phyloP scores from a whole-genome alignment of 768 basidiomycete genomes.

The Tremella mesenterica region DNA sequence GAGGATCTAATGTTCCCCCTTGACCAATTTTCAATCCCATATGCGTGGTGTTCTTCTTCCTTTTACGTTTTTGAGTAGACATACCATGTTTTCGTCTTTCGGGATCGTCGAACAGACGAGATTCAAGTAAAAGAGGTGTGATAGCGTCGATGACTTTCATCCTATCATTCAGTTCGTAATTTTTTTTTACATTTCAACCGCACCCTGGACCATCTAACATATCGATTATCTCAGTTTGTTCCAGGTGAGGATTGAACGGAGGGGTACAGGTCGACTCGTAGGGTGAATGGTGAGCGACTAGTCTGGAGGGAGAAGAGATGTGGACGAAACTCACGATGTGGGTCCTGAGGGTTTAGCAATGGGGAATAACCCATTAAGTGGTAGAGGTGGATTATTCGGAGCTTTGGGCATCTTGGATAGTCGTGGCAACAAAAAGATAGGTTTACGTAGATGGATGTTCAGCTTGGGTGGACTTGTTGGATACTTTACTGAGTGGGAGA shows the following conservation, averaged over 20 bases:
- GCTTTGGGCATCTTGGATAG: slow-evolving; percentile 38
- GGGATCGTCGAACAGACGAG: slow-evolving; percentile 60
- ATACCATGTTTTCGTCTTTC: slow-evolving; percentile 11
- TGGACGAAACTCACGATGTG: slow-evolving; percentile 51
- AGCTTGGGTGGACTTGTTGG: no score
- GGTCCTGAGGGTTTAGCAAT: slow-evolving; percentile 86
- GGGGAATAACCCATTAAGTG: slow-evolving; percentile 59
- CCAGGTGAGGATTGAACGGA: no score
- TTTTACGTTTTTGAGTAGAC: slow-evolving; percentile 5
- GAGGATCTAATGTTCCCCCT: slow-evolving; percentile 79
- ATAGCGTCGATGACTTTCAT: slow-evolving; percentile 82
- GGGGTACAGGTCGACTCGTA: no score
- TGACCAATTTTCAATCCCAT: slow-evolving; percentile 54
- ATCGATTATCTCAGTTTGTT: no score
- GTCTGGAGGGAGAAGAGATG: not conserved
- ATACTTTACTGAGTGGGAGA: no score
- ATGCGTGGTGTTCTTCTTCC: slow-evolving; percentile 50
- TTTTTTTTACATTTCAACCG: not conserved
- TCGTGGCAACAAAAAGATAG: no score
- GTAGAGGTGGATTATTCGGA: slow-evolving; percentile 26
- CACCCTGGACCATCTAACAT: not conserved
- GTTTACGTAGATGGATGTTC: no score
- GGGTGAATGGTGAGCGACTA: not conserved
- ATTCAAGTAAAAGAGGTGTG: slow-evolving; percentile 67
- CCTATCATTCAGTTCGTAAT: slow-evolving; percentile 12